A percentile compares a stretch with the other conserved stretches of the same genome.
phyloP scores from a whole-genome alignment of 257 asterid species.

The Perilla frutescens region DNA sequence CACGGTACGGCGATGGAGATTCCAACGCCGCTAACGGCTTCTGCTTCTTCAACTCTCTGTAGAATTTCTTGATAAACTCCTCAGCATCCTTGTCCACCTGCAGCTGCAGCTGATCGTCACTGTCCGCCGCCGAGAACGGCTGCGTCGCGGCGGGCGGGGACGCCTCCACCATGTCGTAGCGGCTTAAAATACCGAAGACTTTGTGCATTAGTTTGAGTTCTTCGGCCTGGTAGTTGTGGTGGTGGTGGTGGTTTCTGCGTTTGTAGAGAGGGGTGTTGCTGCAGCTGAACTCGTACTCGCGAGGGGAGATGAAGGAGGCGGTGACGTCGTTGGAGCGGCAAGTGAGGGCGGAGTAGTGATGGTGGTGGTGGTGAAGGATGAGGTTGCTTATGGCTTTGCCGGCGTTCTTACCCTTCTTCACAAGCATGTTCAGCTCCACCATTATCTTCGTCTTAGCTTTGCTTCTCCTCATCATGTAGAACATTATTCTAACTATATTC shows the following conservation, averaged over 20 bases:
- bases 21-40: slow-evolving; percentile 46
- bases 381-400: slow-evolving; percentile 40
- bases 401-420: slow-evolving; percentile 38
- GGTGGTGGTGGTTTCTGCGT: slow-evolving; percentile 16
- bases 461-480: slow-evolving; percentile 39
- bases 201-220: slow-evolving; percentile 24
- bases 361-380: slow-evolving; percentile 30
- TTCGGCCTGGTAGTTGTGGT: background rate
- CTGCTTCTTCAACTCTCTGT: slow-evolving; percentile 54
- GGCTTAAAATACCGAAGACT: slow-evolving; percentile 34
- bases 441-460: slow-evolving; percentile 37
- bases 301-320: slow-evolving; percentile 44
- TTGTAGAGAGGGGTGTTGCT: slow-evolving; percentile 44
- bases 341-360: slow-evolving; percentile 44
- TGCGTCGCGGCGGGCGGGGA: slow-evolving; percentile 38
- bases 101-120: slow-evolving; percentile 3
- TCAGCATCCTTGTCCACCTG: slow-evolving; percentile 57
- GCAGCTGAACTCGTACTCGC: slow-evolving; percentile 60
- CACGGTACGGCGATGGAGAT: slow-evolving; percentile 56
- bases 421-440: slow-evolving; percentile 34
- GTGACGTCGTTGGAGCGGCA: slow-evolving; percentile 42
- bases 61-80: slow-evolving; percentile 55
- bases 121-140: slow-evolving; percentile 21
- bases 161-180: slow-evolving; percentile 23
- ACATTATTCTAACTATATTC: slow-evolving; percentile 37